Base-by-base conservation (phyloP, 179 eudicot genomes). In the Camellia oleifera region DNA sequence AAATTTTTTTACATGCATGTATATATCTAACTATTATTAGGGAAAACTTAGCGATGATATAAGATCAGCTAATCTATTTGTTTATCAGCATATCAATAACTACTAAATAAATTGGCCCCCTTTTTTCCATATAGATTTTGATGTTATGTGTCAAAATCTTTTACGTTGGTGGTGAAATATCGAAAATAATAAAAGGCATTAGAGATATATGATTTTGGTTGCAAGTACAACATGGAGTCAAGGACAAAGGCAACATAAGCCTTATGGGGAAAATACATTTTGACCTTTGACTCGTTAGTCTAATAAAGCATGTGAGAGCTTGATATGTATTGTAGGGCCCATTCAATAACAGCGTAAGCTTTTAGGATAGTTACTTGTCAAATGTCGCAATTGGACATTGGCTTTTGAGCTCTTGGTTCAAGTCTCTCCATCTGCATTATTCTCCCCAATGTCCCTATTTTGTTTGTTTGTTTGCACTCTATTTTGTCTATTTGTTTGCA, bases 1-100 rank as follows among this genome's bases (percentile, higher is more conserved):
- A 52, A 23, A 23, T 48, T 69, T 7, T n/a, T 68, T 69, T 58
- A 20, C 76, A 7, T 70, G 76, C 15, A 78, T 78, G 18, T 69
- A 70, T 40, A 3, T 42, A 26, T 17, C 56, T 69, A 52, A 4
- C 64, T 13, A n/a, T 67, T 3, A 57, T 57, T 40, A 32, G 64
- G 8, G 44, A 32, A 74, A 71, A 23, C 1, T 56, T 20, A 57
- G 11, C 8, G 9, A 32, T 32, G 46, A 14, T 54, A 54, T 57
- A 6, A 23, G 40, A 52, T 10, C 7, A 44, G 18, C 11, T 40
- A 53, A 67, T 32, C 52, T 6, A n/a, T 78, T 1, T 52, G 17
- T 66, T 69, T 42, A 50, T 10, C 65, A 23, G 48, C 44, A 12
- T 50, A 15, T 48, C 18, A 52, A 61, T 32, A 64, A 52, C 23